Percentiles rank a stretch among this genome's conserved stretches.
Conservation (phyloP, 1,284 basidiomycete genomes). For the Athelia psychrophila region DNA sequence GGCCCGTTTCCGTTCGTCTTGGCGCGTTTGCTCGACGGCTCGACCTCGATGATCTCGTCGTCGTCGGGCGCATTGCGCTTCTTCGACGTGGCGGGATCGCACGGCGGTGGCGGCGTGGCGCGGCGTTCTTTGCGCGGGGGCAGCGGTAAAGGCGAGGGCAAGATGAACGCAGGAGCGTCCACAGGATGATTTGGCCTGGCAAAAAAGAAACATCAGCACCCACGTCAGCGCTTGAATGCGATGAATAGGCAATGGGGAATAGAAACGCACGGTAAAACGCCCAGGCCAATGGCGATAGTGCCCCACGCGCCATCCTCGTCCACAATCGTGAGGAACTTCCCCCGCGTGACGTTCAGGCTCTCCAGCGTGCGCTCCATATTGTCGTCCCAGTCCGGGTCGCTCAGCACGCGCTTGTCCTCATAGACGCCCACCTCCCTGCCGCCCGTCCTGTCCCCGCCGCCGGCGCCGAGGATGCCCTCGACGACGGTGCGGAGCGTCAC, state of each 20-base stretch:
- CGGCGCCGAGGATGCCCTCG: constrained; percentile 50
- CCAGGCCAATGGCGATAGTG: constrained; percentile 71
- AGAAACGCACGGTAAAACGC: constrained; percentile 63
- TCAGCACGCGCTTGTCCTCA: constrained; percentile 80
- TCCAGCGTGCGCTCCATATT: constrained; percentile 73
- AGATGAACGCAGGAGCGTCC: constrained; percentile 49
- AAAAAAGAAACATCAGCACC: constrained; percentile 1
- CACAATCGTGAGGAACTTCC: constrained; percentile 83
- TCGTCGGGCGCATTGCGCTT: constrained; percentile 57
- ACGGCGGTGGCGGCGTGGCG: constrained; percentile 29
- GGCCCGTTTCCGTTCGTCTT: constrained; percentile 22
- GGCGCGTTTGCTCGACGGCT: constrained; percentile 53
- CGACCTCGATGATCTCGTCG: constrained; percentile 44
- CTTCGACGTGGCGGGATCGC: constrained; percentile 28
- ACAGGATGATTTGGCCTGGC: constrained; percentile 50
- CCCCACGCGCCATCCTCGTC: constrained; percentile 84
- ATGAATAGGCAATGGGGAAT: constrained; percentile 10
- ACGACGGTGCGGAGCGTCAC: constrained; percentile 76
- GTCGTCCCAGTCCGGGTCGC: constrained; percentile 90
- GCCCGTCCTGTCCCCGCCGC: constrained; percentile 26
- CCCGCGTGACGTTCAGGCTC: constrained; percentile 66
- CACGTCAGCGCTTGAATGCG: background rate
- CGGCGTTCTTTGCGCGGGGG: constrained; percentile 46
- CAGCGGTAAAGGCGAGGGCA: constrained; percentile 61
- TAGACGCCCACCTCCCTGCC: constrained; percentile 76